These are phyloP conservation scores for Cyclotella atomus DNA, from an alignment of 108 stramenopile species.

Conservation along the genomic window DNA sequence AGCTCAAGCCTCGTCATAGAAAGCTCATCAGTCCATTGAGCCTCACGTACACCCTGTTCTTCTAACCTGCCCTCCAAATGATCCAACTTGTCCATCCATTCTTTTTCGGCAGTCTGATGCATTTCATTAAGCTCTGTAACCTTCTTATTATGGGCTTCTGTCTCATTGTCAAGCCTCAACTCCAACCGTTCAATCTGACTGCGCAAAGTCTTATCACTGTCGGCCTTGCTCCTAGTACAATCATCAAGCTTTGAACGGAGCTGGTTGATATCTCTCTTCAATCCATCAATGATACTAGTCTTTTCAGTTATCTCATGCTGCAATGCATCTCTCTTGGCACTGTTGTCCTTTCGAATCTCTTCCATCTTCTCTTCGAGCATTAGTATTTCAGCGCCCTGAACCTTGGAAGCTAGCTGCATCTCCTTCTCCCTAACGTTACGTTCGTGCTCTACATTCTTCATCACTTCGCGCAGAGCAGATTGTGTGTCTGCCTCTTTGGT, in stretches of 20 bases:
- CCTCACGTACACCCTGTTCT: constrained; percentile 12
- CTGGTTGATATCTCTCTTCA: constrained; percentile 17
- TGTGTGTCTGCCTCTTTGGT: constrained; percentile 5
- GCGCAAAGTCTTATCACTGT: constrained; percentile 1
- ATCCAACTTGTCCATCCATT: constrained; percentile 9
- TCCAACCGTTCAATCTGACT: constrained; percentile 17
- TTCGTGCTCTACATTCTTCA: constrained; percentile 18
- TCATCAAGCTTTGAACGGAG: constrained; percentile 20
- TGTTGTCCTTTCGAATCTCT: constrained; percentile 2
- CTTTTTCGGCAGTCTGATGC: neutral
- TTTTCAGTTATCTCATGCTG: constrained; percentile 13
- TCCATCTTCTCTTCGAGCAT: constrained; percentile 4
- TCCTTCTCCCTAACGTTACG: constrained; percentile 5
- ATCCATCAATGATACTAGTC: constrained; percentile 12
- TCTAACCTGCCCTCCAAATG: constrained; percentile 9
- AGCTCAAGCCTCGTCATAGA: neutral
- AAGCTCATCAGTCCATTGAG: constrained; percentile 1
- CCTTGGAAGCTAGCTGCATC: neutral
- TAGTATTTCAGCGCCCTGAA: constrained; percentile 3
- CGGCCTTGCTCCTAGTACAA: constrained; percentile 22
- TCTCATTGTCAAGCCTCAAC: constrained; percentile 16
- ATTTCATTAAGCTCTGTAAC: neutral
- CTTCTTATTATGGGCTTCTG: neutral
- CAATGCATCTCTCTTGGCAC: neutral
- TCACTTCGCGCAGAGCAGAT: constrained; percentile 6